These are phyloP conservation scores for Samsoniella hepiali DNA, from an alignment of 2,329 filamentous ascomycete genomes.

Conservation along the genomic window DNA sequence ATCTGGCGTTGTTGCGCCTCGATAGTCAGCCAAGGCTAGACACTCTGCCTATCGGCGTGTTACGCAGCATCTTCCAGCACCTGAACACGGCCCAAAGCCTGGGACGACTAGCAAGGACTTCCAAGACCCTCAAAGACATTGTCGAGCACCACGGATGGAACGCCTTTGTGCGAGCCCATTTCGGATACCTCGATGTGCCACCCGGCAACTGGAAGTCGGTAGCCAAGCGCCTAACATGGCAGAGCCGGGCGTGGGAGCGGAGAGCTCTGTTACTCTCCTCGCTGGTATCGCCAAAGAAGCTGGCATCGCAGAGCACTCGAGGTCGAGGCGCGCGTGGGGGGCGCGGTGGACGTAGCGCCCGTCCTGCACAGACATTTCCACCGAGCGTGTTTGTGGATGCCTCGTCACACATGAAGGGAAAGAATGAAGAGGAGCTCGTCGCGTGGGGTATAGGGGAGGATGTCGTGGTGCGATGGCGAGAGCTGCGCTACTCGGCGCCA, in stretches of 20 bases:
- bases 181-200: slow-evolving; percentile 34
- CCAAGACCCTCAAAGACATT: slow-evolving; percentile 33
- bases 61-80: slow-evolving; percentile 39
- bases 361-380: slow-evolving; percentile 18
- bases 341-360: slow-evolving; percentile 17
- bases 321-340: neutral
- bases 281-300: slow-evolving; percentile 7
- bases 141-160: slow-evolving; percentile 40
- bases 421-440: slow-evolving; percentile 35
- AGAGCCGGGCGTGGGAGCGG: slow-evolving; percentile 44
- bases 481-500: slow-evolving; percentile 22
- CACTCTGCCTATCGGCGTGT: slow-evolving; percentile 39
- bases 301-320: neutral
- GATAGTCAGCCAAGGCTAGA: slow-evolving; percentile 26
- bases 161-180: slow-evolving; percentile 39
- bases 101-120: slow-evolving; percentile 34
- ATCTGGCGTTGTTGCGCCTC: slow-evolving; percentile 9
- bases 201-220: slow-evolving; percentile 32
- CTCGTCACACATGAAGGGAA: neutral
- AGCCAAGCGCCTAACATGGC: slow-evolving; percentile 40
- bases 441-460: slow-evolving; percentile 46
- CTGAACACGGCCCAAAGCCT: slow-evolving; percentile 42
- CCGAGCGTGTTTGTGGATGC: slow-evolving; percentile 15
- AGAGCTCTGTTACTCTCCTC: slow-evolving; percentile 30
- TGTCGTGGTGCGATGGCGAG: slow-evolving; percentile 38